Percentiles rank a stretch among this genome's conserved stretches.
phyloP scores from a whole-genome alignment of 106 monocot species.

The Allium sativum region DNA sequence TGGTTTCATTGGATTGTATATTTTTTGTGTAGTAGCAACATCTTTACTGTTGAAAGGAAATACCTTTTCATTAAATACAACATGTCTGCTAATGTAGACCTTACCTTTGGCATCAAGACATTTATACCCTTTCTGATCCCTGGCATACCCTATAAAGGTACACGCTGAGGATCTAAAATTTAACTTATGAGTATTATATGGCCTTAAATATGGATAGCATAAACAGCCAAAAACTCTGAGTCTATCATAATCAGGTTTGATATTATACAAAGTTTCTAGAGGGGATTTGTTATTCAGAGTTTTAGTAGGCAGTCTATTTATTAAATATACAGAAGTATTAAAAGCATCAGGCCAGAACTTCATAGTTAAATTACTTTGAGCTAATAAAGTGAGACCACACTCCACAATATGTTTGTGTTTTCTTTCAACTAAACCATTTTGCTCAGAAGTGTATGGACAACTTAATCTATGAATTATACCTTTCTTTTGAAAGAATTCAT shows the following conservation, averaged over 20 bases:
- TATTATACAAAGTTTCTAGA: not conserved
- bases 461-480: conserved; percentile 1
- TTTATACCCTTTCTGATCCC: not conserved
- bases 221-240: not conserved
- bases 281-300: not conserved
- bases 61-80: no score
- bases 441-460: not conserved
- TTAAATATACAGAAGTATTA: not conserved
- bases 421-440: not conserved
- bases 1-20: no score
- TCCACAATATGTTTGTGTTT: not conserved
- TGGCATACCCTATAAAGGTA: conserved; percentile 6
- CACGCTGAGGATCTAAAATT: not conserved
- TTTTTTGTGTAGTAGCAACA: no score
- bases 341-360: not conserved
- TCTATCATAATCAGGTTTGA: not conserved
- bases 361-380: no score
- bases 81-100: no score
- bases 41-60: no score
- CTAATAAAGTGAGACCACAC: not conserved
- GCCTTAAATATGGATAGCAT: not conserved
- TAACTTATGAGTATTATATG: not conserved
- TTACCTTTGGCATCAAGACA: no score
- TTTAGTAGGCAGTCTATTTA: not conserved
- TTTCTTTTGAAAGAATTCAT: not conserved